Evolutionary conservation across 106 monocot species (phyloP), one percentile per base, ranked within the genome.

Genomic region (Dendrobium huoshanense): DNA sequence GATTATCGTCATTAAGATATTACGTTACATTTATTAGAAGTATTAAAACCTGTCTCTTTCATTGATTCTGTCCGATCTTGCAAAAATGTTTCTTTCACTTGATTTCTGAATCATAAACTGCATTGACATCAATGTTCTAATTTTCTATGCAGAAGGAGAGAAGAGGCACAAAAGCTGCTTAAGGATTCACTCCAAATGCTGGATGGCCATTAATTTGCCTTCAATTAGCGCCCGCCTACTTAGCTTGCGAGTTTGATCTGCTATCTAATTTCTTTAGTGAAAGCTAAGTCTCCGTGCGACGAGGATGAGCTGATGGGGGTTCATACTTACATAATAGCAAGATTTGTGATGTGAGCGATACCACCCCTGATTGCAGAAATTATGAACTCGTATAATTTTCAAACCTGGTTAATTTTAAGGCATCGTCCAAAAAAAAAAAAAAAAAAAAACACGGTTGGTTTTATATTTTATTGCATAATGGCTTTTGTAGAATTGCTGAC

Each of bases 181-280:
- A 70, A 70, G n/a, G 70, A 70, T 4, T 33, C 70, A 70, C 70
- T 70, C 33, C 70, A 70, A 70, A 70, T n/a, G n/a, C 33, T 70
- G 15, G 70, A 70, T 70, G 33, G 13, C 15, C 33, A 70, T 70
- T 70, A 70, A 51, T 51, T 51, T 51, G 10, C 51, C 51, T 51
- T 51, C 51, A 51, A 51, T 51, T 51, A 51, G 13, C 13, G 1
- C 51, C 51, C 15, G 51, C 51, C 15, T 48, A 48, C 16, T 65
- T 24, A 65, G 8, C 7, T 65, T 65, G 64, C 64, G 7, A 65
- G n/a, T 65, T 25, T 24, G 64, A 25, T 22, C 5, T n/a, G n/a
- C 9, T 65, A 22, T 65, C 25, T 25, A 7, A 9, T 65, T 65
- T 65, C 64, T 24, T 20, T 65, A 24, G 9, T 20, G 64, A 65